A percentile compares a stretch with the other conserved stretches of the same genome.
These are phyloP conservation scores for Monilinia fructicola DNA, from an alignment of 2,329 filamentous ascomycete species.

Conservation along the genomic window DNA sequence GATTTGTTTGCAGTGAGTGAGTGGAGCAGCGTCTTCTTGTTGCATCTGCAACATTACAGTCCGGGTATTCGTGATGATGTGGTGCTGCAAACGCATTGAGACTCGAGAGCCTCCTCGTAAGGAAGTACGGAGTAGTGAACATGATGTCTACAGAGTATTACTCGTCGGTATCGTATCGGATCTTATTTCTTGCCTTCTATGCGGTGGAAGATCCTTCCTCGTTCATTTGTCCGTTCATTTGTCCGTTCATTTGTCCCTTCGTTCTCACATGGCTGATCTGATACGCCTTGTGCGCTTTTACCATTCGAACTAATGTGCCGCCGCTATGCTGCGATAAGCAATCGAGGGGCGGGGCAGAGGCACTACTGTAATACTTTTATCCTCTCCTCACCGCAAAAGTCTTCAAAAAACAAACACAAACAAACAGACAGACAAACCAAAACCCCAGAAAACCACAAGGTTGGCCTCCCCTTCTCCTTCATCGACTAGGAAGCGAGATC, in stretches of 20 bases:
- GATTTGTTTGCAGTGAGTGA: neutral
- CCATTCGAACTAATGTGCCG: constrained; percentile 1
- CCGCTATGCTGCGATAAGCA: constrained; percentile 17
- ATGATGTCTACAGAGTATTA: neutral
- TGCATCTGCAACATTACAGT: neutral
- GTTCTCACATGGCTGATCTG: constrained; percentile 4
- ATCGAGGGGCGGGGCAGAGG: constrained; percentile 10
- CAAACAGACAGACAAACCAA: too few species aligned
- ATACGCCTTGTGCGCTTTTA: constrained; percentile 20
- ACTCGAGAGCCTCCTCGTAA: constrained; percentile 1
- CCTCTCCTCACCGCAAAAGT: constrained; percentile 1
- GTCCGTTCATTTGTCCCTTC: constrained; percentile 2
- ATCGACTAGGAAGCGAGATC: neutral
- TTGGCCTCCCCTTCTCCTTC: neutral
- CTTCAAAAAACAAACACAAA: neutral
- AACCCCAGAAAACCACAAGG: too few species aligned
- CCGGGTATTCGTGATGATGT: neutral
- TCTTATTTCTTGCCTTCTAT: constrained; percentile 5
- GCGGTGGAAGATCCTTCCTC: neutral
- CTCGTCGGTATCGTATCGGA: constrained; percentile 5
- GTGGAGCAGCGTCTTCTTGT: neutral
- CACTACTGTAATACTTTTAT: neutral
- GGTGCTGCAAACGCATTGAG: neutral
- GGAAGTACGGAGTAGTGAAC: too few species aligned
- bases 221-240: constrained; percentile 5